Evolutionary conservation across 306 rosid genomes (phyloP).

Genomic region (Fragaria vesca): DNA sequence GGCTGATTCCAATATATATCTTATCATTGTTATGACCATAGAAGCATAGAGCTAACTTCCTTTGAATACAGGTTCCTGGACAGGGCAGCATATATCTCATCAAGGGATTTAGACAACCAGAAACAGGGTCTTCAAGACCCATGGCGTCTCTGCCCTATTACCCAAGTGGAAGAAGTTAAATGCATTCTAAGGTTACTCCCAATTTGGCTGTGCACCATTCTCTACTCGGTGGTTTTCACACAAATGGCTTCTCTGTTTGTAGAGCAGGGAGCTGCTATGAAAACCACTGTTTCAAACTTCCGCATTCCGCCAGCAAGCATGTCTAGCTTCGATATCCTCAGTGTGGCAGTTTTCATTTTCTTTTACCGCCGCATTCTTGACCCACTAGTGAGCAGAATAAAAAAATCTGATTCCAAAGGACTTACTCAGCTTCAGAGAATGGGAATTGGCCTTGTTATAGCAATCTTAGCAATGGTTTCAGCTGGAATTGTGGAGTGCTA

Average conservation of each 20-base stretch:
- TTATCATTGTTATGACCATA: not conserved
- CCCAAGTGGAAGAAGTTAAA: slow-evolving; percentile 97
- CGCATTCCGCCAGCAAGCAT: slow-evolving; percentile 92
- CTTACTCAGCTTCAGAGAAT: slow-evolving; percentile 93
- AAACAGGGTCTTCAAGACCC: slow-evolving; percentile 42
- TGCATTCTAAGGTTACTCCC: slow-evolving; percentile 94
- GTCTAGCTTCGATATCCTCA: slow-evolving; percentile 94
- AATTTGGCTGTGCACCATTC: slow-evolving; percentile 97
- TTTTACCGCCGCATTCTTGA: slow-evolving; percentile 77
- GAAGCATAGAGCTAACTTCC: not conserved
- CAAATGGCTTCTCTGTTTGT: slow-evolving; percentile 99
- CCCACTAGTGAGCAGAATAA: slow-evolving; percentile 70
- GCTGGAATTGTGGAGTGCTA: slow-evolving; percentile 93
- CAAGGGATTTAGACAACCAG: slow-evolving; percentile 65
- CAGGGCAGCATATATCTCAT: slow-evolving; percentile 78
- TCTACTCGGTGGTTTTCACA: slow-evolving; percentile 94
- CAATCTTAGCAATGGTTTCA: slow-evolving; percentile 88
- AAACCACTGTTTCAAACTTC: slow-evolving; percentile 67
- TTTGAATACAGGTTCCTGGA: slow-evolving; percentile 72
- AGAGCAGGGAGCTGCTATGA: slow-evolving; percentile 99
- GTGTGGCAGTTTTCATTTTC: slow-evolving; percentile 90
- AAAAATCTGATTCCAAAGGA: slow-evolving; percentile 63
- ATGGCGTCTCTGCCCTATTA: slow-evolving; percentile 81
- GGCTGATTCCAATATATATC: not conserved
- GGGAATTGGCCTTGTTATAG: slow-evolving; percentile 96